These are phyloP conservation scores for Jatropha podagrica DNA, from an alignment of 441 rosid genomes.

Conservation along the genomic window DNA sequence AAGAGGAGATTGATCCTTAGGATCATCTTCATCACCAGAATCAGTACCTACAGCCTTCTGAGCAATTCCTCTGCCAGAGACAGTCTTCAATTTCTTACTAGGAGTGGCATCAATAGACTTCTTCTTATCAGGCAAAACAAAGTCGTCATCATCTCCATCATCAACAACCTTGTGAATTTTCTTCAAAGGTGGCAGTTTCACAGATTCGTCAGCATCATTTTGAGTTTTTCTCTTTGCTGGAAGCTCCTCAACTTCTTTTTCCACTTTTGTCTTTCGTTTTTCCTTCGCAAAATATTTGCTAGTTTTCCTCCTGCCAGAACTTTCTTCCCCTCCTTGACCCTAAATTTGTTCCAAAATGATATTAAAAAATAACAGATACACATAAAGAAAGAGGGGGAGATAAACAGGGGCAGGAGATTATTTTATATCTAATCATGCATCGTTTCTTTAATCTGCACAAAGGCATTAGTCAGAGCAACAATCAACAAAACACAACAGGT, in stretches of 20 bases:
- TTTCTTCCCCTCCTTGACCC: slow-evolving; percentile 50
- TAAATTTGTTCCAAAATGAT: slow-evolving; percentile 22
- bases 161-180: slow-evolving; percentile 49
- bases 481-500: neutral
- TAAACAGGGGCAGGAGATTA: neutral
- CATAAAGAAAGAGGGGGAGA: neutral
- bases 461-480: neutral
- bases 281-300: slow-evolving; percentile 90
- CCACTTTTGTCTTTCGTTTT: slow-evolving; percentile 58
- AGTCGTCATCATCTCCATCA: slow-evolving; percentile 54
- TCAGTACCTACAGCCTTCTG: slow-evolving; percentile 46
- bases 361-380: neutral
- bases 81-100: slow-evolving; percentile 76
- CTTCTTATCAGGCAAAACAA: slow-evolving; percentile 52
- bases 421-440: neutral
- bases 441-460: neutral
- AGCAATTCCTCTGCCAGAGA: slow-evolving; percentile 61
- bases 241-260: slow-evolving; percentile 44
- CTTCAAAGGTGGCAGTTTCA: slow-evolving; percentile 52
- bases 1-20: slow-evolving; percentile 51
- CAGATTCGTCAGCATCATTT: slow-evolving; percentile 35
- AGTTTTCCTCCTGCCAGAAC: slow-evolving; percentile 72
- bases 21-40: slow-evolving; percentile 59
- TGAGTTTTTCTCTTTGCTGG: slow-evolving; percentile 69
- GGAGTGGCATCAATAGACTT: slow-evolving; percentile 50